Evolutionary conservation across 495 filamentous ascomycete species (phyloP), one percentile per base, ranked within the genome.

Genomic region (Xylaria curta): DNA sequence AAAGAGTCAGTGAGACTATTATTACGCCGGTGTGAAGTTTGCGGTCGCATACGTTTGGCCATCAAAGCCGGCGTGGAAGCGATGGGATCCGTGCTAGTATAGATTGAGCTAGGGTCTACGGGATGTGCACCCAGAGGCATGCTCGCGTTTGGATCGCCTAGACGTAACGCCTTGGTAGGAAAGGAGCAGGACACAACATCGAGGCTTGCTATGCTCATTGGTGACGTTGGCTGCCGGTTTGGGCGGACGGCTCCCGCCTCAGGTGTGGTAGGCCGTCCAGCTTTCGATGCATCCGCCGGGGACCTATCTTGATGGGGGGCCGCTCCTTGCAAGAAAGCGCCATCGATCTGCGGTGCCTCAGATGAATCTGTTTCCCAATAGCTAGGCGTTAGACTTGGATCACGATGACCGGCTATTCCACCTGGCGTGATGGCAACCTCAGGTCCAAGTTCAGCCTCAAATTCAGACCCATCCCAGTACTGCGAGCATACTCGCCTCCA

Each of bases 401-500:
- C 83, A 65, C 88, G 85, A 64, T 86, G 82, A 19, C 88, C 88
- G 15, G 87, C 83, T 56, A 88, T 85, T 28, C 90, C 93, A 53
- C 95, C 95, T 17, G 95, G 93, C 4, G 86, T 74, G 69, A 97
- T 94, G 31, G 91, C 88, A 58, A 88, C 85, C 66, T 95, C 90
- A 13, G 88, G 84, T 15, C 86, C 85, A 61, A 89, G 81, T 26
- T 88, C 85, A 5, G 82, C 77, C 69, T 88, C 81, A 79, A 90
- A 85, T 62, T 90, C 87, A 0, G 88, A 82, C 1, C 86, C 87
- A 74, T 97, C 92, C 95, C 95, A 98, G 76, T 94, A 97, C 36
- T 93, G 82, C 2, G 91, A 89, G 76, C 94, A 98, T 19, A 94
- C 93, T 64, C 94, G 89, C 81, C 97, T 89, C 97, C 97, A 99